Base-by-base conservation (phyloP, 148 eudicot species). In the Bassia scoparia region DNA sequence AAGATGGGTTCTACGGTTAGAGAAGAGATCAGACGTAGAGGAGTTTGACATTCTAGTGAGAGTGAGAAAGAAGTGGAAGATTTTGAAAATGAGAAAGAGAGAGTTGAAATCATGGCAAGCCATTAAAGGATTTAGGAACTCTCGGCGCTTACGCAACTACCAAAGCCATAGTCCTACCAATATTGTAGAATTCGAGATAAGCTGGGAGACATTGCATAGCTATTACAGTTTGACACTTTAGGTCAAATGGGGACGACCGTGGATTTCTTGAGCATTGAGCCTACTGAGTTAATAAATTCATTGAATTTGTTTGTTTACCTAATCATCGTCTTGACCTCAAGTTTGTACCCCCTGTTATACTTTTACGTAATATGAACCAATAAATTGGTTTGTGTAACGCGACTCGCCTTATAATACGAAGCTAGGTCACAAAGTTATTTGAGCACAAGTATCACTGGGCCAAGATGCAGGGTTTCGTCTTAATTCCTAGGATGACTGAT, bases 301-400 rank as follows among this genome's bases (percentile, higher is more conserved):
- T 8, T 65, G 10, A 41, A 38, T 2, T 6, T 34, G 1, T 43
- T 20, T 5, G 31, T 0, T 14, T 10, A 14, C 52, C 31, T 10
- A 23, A 41, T 26, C 52, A 41, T 41, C 23, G 30, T 5, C 4
- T 41, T 0, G 31, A n/a, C 2, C 52, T 41, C 2, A 65, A 23
- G 20, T 41, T 1, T 16, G 52, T 7, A 52, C n/a, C n/a, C 52
- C 16, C 30, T 31, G 0, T 41, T 12, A 41, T 41, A 41, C 26
- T 65, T 3, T 5, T 64, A 2, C 24, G 27, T 7, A 64, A 64
- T 34, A 37, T 64, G 68, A 64, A 64, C 15, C 23, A 64, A 21
- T 37, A 26, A 37, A 64, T 64, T 2, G 68, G 68, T 11, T 38
- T 64, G 48, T 64, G 27, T 27, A 64, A 64, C 23, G 68, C 48